Evolutionary conservation across 192 early-diverging fungal species (phyloP), one percentile per base, ranked within the genome.

Genomic region (Paraglomus brasilianum): DNA sequence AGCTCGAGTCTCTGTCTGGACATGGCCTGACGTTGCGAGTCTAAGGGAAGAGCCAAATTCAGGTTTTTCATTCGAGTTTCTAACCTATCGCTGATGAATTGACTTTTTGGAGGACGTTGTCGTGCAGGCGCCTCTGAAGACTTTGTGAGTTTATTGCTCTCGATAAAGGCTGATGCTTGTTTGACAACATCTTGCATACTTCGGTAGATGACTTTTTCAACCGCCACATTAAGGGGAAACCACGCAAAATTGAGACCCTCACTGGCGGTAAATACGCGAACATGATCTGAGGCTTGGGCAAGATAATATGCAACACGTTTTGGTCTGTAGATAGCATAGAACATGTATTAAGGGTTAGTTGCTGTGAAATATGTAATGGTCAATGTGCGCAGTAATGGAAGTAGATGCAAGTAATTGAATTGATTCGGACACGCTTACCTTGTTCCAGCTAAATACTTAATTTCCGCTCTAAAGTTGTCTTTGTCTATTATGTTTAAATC

Each of bases 171-270:
- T 48, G 85, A 77, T 1, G 93, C 88, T 63, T 86, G 76, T n/a
- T 77, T 81, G 58, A 95, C 79, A 8, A 92, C 86, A 61, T 93
- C 85, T 76, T 95, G 91, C 92, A 95, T 95, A 72, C 79, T 91
- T 69, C 85, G 85, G 74, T 86, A 93, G 40, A 85, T 71, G 1
- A 76, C 82, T 68, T 88, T 92, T 41, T 91, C 90, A 4, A 77
- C 67, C 0, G 92, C 92, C 56, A 79, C 76, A 38, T 87, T 81
- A 8, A 88, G 74, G 21, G 81, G 66, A 72, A 85, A 85, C 93
- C 93, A 95, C 46, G 79, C 74, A 46, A 89, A 80, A 76, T 91
- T 83, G 24, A 93, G 67, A 13, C 91, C 92, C 47, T 86, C 84
- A 17, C 86, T 86, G 19, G 81, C 81, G 44, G 86, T 83, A 52